phyloP scores from a whole-genome alignment of 306 rosid genomes.

The Vigna trinervia region DNA sequence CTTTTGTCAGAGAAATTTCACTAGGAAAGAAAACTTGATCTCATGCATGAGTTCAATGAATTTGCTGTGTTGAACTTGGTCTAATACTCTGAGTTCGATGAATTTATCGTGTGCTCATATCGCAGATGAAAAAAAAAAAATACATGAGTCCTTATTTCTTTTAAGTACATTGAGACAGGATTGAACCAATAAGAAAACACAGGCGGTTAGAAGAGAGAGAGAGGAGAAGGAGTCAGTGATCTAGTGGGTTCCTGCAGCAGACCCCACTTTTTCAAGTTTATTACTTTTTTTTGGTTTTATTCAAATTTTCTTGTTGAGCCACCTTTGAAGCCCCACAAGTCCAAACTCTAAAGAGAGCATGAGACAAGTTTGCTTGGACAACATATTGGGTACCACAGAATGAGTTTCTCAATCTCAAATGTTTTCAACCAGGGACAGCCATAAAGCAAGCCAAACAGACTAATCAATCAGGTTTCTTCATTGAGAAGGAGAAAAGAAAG shows the following conservation, averaged over 20 bases:
- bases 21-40: constrained; percentile 47
- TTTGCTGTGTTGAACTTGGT: constrained; percentile 43
- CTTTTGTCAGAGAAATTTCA: constrained; percentile 46
- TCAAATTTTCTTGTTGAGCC: constrained; percentile 11
- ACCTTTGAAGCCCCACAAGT: constrained; percentile 55
- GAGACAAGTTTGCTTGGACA: constrained; percentile 59
- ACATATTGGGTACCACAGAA: constrained; percentile 54
- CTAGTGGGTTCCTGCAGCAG: constrained; percentile 72
- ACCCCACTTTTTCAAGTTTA: constrained; percentile 48
- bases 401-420: constrained; percentile 53
- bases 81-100: background rate
- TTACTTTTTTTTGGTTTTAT: background rate
- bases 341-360: constrained; percentile 43
- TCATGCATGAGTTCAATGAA: constrained; percentile 38
- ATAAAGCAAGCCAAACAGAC: constrained; percentile 50
- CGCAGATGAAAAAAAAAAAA: constrained; percentile 23
- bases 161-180: constrained; percentile 55
- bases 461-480: constrained; percentile 65
- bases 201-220: constrained; percentile 79
- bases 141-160: constrained; percentile 39
- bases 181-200: constrained; percentile 68
- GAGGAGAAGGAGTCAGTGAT: constrained; percentile 87
- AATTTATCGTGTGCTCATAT: background rate
- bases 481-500: constrained; percentile 61
- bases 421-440: constrained; percentile 51